Evolutionary conservation across 2,329 filamentous ascomycete genomes (phyloP).

Genomic region (Parastagonospora avenae): DNA sequence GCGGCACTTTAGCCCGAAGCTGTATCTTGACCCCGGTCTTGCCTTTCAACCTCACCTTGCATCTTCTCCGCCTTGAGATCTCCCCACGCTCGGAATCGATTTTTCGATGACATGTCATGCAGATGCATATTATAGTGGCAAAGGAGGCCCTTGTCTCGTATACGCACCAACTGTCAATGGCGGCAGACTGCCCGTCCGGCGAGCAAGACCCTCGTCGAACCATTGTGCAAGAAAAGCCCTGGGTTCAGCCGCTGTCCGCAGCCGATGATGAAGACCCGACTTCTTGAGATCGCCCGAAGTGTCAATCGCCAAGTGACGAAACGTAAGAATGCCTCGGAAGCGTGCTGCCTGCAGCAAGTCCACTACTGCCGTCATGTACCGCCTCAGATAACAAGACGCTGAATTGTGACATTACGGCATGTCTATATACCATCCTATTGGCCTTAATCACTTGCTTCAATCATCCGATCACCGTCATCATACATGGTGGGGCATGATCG

Average conservation of each 20-base stretch:
- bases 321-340: constrained; percentile 29
- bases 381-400: constrained; percentile 31
- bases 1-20: constrained; percentile 17
- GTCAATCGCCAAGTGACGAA: constrained; percentile 18
- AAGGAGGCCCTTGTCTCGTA: background rate
- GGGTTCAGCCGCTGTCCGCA: constrained; percentile 5
- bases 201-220: constrained; percentile 8
- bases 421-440: constrained; percentile 22
- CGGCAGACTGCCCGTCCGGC: constrained; percentile 8
- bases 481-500: constrained; percentile 32
- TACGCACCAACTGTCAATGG: background rate
- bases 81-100: constrained; percentile 21
- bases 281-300: constrained; percentile 10
- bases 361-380: constrained; percentile 11
- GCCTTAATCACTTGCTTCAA: constrained; percentile 12
- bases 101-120: constrained; percentile 10
- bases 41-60: constrained; percentile 25
- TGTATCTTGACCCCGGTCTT: constrained; percentile 26
- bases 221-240: constrained; percentile 1
- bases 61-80: constrained; percentile 17
- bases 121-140: background rate
- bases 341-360: constrained; percentile 24
- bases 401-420: constrained; percentile 32
- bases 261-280: constrained; percentile 14
- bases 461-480: constrained; percentile 23